phyloP scores from a whole-genome alignment of 164 flowering plant genomes.

The Stephania japonica region DNA sequence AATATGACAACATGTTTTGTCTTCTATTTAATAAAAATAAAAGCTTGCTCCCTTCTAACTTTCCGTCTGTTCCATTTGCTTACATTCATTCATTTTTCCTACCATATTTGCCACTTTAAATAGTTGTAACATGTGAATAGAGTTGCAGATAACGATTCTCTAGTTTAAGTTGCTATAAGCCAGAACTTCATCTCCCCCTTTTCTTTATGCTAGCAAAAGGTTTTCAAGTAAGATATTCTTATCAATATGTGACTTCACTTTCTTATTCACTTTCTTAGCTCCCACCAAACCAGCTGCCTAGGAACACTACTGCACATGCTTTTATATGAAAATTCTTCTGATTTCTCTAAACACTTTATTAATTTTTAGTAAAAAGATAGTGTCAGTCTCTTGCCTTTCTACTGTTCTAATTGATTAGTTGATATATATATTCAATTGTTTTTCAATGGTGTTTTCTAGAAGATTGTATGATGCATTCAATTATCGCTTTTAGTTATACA shows the following conservation, averaged over 20 bases:
- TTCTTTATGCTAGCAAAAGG: not conserved
- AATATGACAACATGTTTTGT: not conserved
- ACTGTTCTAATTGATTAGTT: too few species aligned
- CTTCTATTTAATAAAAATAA: not conserved
- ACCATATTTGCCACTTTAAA: not conserved
- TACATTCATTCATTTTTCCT: not conserved
- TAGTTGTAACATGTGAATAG: not conserved
- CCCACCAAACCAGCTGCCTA: not conserved
- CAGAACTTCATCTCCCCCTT: not conserved
- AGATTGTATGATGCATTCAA: too few species aligned
- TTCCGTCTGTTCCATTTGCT: not conserved
- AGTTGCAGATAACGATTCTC: not conserved
- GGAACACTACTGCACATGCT: not conserved
- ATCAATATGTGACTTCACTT: not conserved
- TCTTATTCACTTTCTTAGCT: not conserved
- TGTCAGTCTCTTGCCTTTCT: not conserved
- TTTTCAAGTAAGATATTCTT: not conserved
- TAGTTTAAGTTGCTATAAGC: not conserved
- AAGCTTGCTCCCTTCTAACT: not conserved
- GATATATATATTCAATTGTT: too few species aligned
- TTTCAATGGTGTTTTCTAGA: too few species aligned
- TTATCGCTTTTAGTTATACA: too few species aligned
- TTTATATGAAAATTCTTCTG: not conserved
- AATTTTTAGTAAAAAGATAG: not conserved
- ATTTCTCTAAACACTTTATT: not conserved